Evolutionary conservation across 164 flowering plant genomes (phyloP), one percentile per base, ranked within the genome.

Genomic region (Houttuynia cordata): DNA sequence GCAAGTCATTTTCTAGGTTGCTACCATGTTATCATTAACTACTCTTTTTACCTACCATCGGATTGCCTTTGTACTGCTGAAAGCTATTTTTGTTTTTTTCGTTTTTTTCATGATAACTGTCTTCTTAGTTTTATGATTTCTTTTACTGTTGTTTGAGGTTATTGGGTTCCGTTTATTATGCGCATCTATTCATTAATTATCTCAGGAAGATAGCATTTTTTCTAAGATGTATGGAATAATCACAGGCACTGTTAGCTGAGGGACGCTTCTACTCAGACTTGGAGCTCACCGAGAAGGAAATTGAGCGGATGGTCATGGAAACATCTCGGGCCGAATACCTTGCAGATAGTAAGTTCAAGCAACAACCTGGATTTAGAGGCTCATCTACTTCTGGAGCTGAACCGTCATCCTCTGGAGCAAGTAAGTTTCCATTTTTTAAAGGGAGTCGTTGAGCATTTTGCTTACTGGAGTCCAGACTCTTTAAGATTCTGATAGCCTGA

Each of bases 221-320:
- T n/a, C n/a, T n/a, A n/a, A n/a, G n/a, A n/a, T n/a, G n/a, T n/a
- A n/a, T n/a, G n/a, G n/a, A n/a, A n/a, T 40, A 39, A 34, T 61
- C 50, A 50, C 82, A 94, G 99, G 99, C 96, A 40, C 91, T 94
- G 74, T 59, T 94, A 39, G 90, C 99, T 14, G 97, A 94, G 75
- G 99, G 96, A 6, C 87, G 83, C 10, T 88, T 87, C 68, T 91
- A 84, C 76, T 94, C 99, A 0, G 99, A 94, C 77, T 79, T 94
- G 61, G 99, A 94, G 85, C 88, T 94, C 42, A 94, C 99, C n/a
- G 99, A 94, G 79, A 94, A 85, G 73, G 99, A 94, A 68, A 94
- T 94, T 21, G 99, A 91, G 49, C 80, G 86, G 20, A 91, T 87
- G 99, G 99, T 91, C 56, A 87, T 94, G 90, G 99, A 85, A 75